Evolutionary conservation across 257 asterid species (phyloP).

Genomic region (Capsicum pubescens): DNA sequence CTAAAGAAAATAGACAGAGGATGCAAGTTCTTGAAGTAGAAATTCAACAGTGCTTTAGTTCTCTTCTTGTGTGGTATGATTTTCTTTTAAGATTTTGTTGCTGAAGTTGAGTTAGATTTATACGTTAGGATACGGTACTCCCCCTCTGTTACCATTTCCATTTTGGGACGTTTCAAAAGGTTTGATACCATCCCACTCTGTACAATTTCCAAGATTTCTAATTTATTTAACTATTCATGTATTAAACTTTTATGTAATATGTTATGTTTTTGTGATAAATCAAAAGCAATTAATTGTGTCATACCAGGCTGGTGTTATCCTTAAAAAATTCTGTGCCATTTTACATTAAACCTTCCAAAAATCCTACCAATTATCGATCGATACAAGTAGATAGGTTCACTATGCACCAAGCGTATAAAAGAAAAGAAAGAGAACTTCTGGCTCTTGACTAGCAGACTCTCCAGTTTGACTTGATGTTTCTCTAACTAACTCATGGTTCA

Average conservation of each 20-base stretch:
- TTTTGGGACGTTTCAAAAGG: not conserved
- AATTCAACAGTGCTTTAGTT: too few relatives aligned
- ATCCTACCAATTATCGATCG: not conserved
- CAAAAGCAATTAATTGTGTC: not conserved
- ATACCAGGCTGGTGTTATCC: not conserved
- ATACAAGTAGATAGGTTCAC: not conserved
- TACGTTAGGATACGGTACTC: not conserved
- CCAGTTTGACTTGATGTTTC: not conserved
- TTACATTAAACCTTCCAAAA: not conserved
- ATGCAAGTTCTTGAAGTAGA: too few relatives aligned
- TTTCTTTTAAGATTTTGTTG: not conserved
- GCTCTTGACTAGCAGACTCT: not conserved
- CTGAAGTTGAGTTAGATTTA: not conserved
- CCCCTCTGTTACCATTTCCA: not conserved
- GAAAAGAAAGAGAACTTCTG: not conserved
- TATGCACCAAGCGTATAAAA: not conserved
- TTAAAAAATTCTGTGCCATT: not conserved
- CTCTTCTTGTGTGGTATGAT: too few relatives aligned
- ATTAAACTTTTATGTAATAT: not conserved
- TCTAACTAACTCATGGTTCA: not conserved
- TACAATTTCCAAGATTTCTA: not conserved
- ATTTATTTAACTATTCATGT: not conserved
- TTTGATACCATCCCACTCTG: not conserved
- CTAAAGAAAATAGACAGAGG: too few relatives aligned
- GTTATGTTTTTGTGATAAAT: not conserved